Evolutionary conservation across 768 basidiomycete genomes (phyloP).

Genomic region (Holtermanniella nyarrowii): DNA sequence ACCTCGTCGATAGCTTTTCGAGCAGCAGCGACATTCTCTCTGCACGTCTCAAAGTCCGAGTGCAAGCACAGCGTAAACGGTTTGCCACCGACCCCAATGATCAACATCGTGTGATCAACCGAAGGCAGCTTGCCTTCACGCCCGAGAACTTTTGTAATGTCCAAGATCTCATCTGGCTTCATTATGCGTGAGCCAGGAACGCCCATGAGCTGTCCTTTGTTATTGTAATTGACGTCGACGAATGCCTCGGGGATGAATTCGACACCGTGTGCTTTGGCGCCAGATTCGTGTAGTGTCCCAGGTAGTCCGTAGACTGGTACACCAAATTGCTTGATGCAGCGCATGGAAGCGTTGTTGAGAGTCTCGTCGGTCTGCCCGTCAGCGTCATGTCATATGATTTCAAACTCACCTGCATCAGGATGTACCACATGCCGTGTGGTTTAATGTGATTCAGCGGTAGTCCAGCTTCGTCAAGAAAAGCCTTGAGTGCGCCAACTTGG

Average conservation of each 20-base stretch:
- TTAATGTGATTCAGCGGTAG: slow-evolving; percentile 49
- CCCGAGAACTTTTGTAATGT: slow-evolving; percentile 8
- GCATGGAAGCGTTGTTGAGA: slow-evolving; percentile 51
- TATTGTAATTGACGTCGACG: slow-evolving; percentile 51
- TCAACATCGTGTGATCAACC: slow-evolving; percentile 12
- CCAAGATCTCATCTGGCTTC: slow-evolving; percentile 15
- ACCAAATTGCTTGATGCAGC: slow-evolving; percentile 50
- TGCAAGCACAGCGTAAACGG: slow-evolving; percentile 49
- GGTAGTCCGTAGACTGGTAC: slow-evolving; percentile 55
- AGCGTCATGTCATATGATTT: slow-evolving; percentile 55
- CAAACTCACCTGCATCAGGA: slow-evolving; percentile 45
- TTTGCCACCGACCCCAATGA: slow-evolving; percentile 44
- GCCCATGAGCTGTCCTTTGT: slow-evolving; percentile 28
- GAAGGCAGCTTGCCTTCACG: slow-evolving; percentile 13
- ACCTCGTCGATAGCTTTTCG: slow-evolving; percentile 52
- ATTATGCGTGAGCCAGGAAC: slow-evolving; percentile 21
- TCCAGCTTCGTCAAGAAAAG: slow-evolving; percentile 51
- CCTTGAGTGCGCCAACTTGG: slow-evolving; percentile 57
- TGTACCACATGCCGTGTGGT: slow-evolving; percentile 41
- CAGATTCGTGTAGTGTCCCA: slow-evolving; percentile 54
- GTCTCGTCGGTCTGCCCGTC: slow-evolving; percentile 51
- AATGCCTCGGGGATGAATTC: slow-evolving; percentile 53
- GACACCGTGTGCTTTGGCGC: slow-evolving; percentile 50
- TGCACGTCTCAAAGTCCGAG: slow-evolving; percentile 4
- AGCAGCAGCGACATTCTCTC: slow-evolving; percentile 47